A percentile compares a stretch with the other conserved stretches of the same genome.
phyloP scores from a whole-genome alignment of 768 basidiomycete species.

The Mycena sanguinolenta region DNA sequence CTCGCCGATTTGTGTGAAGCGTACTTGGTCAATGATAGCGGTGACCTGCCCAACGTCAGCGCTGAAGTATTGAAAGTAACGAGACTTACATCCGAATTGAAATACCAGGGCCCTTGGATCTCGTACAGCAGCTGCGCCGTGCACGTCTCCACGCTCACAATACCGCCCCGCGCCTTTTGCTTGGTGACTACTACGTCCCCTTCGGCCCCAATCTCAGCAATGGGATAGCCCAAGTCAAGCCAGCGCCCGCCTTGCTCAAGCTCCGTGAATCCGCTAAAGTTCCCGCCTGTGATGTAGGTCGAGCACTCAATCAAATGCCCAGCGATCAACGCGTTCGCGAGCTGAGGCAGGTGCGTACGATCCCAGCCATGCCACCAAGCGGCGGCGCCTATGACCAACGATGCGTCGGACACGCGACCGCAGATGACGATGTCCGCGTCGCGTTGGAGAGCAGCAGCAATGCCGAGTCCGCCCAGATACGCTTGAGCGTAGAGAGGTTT shows the following conservation, averaged over 20 bases:
- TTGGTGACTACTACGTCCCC: slow-evolving; percentile 36
- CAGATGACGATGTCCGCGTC: slow-evolving; percentile 38
- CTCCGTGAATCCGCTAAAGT: slow-evolving; percentile 35
- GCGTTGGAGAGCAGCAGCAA: slow-evolving; percentile 29
- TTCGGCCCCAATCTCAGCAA: slow-evolving; percentile 30
- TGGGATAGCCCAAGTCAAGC: slow-evolving; percentile 33
- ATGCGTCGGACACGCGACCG: slow-evolving; percentile 35
- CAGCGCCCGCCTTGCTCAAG: slow-evolving; percentile 33
- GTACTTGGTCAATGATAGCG: slow-evolving; percentile 30
- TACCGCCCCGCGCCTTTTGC: slow-evolving; percentile 28
- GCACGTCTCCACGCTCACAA: slow-evolving; percentile 34
- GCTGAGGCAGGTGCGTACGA: slow-evolving; percentile 28
- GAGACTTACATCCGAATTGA: slow-evolving; percentile 34
- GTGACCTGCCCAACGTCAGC: slow-evolving; percentile 26
- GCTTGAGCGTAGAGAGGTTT: slow-evolving; percentile 35
- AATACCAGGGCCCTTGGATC: slow-evolving; percentile 38
- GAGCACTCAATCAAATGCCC: slow-evolving; percentile 38
- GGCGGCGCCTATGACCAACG: slow-evolving; percentile 34
- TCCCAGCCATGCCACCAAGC: slow-evolving; percentile 38
- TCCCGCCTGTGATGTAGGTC: slow-evolving; percentile 35
- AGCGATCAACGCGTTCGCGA: slow-evolving; percentile 33
- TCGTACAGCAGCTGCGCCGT: slow-evolving; percentile 36
- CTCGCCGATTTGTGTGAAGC: slow-evolving; percentile 30
- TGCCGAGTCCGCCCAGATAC: slow-evolving; percentile 35
- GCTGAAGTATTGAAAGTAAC: too few relatives aligned